Conservation (phyloP, 208 protist genomes). For the Trypanosoma mega region DNA sequence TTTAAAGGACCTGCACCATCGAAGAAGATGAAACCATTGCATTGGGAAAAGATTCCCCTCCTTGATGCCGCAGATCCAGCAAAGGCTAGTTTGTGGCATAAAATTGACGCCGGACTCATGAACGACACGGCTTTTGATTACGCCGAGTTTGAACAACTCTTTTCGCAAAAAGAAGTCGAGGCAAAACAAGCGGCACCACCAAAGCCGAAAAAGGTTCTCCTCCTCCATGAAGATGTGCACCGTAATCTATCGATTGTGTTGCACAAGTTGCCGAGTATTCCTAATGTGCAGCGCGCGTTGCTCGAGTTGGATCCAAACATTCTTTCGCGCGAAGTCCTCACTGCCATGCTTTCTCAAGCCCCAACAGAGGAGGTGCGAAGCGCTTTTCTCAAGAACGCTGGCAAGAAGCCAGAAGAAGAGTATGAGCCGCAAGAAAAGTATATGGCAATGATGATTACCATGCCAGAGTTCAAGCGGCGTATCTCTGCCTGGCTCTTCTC, state of each 20-base stretch:
- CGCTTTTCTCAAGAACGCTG: constrained; percentile 25
- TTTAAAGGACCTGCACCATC: constrained; percentile 28
- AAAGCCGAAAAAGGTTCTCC: constrained; percentile 30
- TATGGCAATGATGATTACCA: constrained; percentile 37
- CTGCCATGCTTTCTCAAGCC: constrained; percentile 31
- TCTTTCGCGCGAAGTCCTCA: constrained; percentile 23
- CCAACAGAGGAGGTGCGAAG: constrained; percentile 31
- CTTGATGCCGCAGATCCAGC: constrained; percentile 8
- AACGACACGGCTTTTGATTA: constrained; percentile 29
- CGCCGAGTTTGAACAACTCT: constrained; percentile 38
- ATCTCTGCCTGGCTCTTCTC: constrained; percentile 32
- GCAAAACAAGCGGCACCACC: constrained; percentile 3
- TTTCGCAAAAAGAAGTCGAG: constrained; percentile 40
- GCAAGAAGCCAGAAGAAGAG: constrained; percentile 37
- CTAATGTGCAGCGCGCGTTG: constrained; percentile 29
- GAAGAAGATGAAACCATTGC: constrained; percentile 36
- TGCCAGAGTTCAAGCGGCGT: constrained; percentile 31
- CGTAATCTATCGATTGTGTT: constrained; percentile 43
- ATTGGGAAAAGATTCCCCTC: constrained; percentile 35
- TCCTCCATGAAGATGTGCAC: constrained; percentile 26
- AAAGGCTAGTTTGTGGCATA: constrained; percentile 23
- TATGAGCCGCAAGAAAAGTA: constrained; percentile 45
- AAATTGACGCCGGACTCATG: constrained; percentile 12
- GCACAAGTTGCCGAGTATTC: constrained; percentile 31
- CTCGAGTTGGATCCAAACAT: constrained; percentile 25